These are phyloP conservation scores for Boletus smithii DNA, from an alignment of 1,284 basidiomycete genomes.

Conservation along the genomic window DNA sequence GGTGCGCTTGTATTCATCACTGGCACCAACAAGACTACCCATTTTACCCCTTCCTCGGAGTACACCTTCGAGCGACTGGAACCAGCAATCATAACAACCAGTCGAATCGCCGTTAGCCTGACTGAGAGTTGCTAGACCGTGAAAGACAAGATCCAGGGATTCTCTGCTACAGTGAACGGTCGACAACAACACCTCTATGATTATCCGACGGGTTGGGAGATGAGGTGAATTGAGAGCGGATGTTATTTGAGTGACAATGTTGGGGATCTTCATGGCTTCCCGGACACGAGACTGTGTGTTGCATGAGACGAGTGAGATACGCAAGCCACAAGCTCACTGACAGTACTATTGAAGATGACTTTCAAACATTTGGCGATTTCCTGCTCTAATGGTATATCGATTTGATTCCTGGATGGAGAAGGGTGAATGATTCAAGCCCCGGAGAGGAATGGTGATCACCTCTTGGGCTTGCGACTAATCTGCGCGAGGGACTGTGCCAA, in stretches of 20 bases:
- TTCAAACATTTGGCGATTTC: constrained; percentile 89
- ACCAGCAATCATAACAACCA: constrained; percentile 83
- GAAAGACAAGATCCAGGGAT: constrained; percentile 53
- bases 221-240: constrained; percentile 84
- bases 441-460: constrained; percentile 39
- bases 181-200: constrained; percentile 75
- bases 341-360: constrained; percentile 77
- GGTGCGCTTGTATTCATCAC: constrained; percentile 77
- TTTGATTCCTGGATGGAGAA: constrained; percentile 47
- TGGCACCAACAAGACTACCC: constrained; percentile 93
- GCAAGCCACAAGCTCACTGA: constrained; percentile 35
- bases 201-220: constrained; percentile 75
- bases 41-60: constrained; percentile 88
- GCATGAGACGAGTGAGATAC: constrained; percentile 8
- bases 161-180: constrained; percentile 60
- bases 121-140: constrained; percentile 67
- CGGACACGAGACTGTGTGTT: constrained; percentile 60
- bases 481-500: constrained; percentile 78
- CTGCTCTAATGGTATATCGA: constrained; percentile 72
- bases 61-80: constrained; percentile 76
- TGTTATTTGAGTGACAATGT: constrained; percentile 79
- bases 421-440: neutral
- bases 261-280: constrained; percentile 77
- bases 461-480: constrained; percentile 67
- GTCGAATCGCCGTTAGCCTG: constrained; percentile 57